Percentiles rank a stretch among this genome's conserved stretches.
Conservation (phyloP, 1,284 basidiomycete species). For the Albatrellus sp. region DNA sequence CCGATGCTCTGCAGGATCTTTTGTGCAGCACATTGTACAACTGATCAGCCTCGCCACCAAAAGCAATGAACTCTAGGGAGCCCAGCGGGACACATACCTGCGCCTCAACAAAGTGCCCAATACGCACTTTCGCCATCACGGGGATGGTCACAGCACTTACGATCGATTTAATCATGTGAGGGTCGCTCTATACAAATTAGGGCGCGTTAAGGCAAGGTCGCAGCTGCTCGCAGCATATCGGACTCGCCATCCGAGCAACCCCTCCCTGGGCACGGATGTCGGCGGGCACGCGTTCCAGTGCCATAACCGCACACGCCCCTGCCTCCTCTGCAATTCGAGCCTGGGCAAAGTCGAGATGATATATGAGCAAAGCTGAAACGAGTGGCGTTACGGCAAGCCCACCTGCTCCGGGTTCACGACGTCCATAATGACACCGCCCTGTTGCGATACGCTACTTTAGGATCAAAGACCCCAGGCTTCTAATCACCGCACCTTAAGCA, state of each 20-base stretch:
- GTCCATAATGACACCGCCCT: slow-evolving; percentile 91
- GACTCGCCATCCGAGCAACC: slow-evolving; percentile 82
- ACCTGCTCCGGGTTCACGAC: slow-evolving; percentile 80
- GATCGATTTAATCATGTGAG: slow-evolving; percentile 94
- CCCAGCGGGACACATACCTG: slow-evolving; percentile 37
- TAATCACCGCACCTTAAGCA: slow-evolving; percentile 64
- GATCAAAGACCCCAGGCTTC: slow-evolving; percentile 4
- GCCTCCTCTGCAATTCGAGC: slow-evolving; percentile 97
- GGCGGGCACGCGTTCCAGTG: slow-evolving; percentile 89
- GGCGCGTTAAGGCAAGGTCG: neutral
- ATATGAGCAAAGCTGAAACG: neutral
- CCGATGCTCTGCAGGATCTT: slow-evolving; percentile 91
- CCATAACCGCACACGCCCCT: slow-evolving; percentile 97
- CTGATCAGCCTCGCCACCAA: neutral
- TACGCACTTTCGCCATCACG: slow-evolving; percentile 89
- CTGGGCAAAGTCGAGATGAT: slow-evolving; percentile 29
- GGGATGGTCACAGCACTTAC: slow-evolving; percentile 86
- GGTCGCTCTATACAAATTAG: slow-evolving; percentile 66
- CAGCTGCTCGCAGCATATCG: neutral
- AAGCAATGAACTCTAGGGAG: neutral
- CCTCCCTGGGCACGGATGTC: slow-evolving; percentile 88
- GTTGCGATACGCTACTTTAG: slow-evolving; percentile 8
- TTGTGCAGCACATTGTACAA: slow-evolving; percentile 6
- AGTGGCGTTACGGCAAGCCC: slow-evolving; percentile 7
- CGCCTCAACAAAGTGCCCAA: slow-evolving; percentile 95